These are phyloP conservation scores for Podospora pseudocomata DNA, from an alignment of 495 filamentous ascomycete species.

Conservation along the genomic window DNA sequence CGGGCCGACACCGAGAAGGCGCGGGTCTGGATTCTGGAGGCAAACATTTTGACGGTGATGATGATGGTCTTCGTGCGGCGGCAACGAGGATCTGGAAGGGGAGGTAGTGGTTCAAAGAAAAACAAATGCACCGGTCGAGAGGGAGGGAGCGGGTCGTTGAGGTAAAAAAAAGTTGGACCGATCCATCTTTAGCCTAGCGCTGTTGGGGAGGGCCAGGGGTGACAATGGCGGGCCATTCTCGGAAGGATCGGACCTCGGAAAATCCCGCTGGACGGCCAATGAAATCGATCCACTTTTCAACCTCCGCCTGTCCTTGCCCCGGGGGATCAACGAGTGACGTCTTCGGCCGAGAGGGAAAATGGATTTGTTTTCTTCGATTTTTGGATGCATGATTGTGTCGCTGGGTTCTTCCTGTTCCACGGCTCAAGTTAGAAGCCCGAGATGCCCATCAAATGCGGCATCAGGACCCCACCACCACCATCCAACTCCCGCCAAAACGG, in stretches of 20 bases:
- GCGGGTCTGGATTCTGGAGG: conserved; percentile 76
- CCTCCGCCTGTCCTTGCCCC: background rate
- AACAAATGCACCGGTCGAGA: conserved; percentile 3
- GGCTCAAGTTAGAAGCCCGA: too few species aligned
- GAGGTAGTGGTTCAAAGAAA: conserved; percentile 12
- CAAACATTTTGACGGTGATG: conserved; percentile 62
- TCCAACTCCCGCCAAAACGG: too few species aligned
- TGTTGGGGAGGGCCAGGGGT: conserved; percentile 2
- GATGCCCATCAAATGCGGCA: too few species aligned
- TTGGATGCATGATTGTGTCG: too few species aligned
- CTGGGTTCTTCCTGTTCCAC: too few species aligned
- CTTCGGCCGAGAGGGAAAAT: too few species aligned
- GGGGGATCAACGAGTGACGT: too few species aligned
- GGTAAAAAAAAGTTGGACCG: conserved; percentile 27
- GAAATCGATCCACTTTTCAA: background rate
- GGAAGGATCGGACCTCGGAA: conserved; percentile 31
- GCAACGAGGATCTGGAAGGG: background rate
- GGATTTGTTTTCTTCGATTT: too few species aligned
- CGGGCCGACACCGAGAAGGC: conserved; percentile 90
- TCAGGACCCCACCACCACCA: too few species aligned
- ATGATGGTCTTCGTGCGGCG: conserved; percentile 12
- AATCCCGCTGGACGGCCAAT: conserved; percentile 15
- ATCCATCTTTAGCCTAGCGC: conserved; percentile 23
- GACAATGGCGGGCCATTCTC: conserved; percentile 13
- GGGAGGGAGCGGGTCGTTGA: conserved; percentile 11